Base-by-base conservation (phyloP, 2,329 filamentous ascomycete species). In the Tolypocladium guangdongense region DNA sequence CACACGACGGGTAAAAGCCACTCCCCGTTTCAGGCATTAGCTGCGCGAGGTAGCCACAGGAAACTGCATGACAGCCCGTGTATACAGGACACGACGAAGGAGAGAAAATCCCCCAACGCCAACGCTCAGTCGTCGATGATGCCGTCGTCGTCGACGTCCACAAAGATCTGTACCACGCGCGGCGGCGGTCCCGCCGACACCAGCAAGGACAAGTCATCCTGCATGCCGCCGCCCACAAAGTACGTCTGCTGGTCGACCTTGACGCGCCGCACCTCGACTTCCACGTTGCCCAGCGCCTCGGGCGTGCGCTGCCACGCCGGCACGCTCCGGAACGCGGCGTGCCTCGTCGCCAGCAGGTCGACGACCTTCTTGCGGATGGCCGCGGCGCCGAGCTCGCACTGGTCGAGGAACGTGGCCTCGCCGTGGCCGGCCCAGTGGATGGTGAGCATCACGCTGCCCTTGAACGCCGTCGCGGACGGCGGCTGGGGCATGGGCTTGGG, bases 341-440 rank as follows among this genome's bases (percentile, higher is more conserved):
- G 55, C 11, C 57, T 57, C 24, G 54, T 49, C 3, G 56, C 54
- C 20, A 64, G 56, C 20, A 67, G 57, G 37, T 54, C 53, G 14
- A 57, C 32, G 22, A 62, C 59, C 27, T 59, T 52, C 32, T 51
- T 51, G 50, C 58, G 55, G 12, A 68, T 51, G 16, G 53, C 57
- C 4, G 73, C 76, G 59, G 80, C 37, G 30, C 58, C 60, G 38
- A 62, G 62, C 14, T 51, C 52, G 49, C 64, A 62, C 39, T 62
- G 55, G 18, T 63, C 66, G 32, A 66, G 58, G 50, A 69, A 55
- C 48, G 64, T 66, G 39, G 61, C 59, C 56, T 63, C 57, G 41
- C 65, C 67, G 22, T 61, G 63, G 37, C 60, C 61, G 6, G 49
- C 38, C 64, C 64, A 66, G 48, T 45, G 54, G 53, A 69, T 59